Evolutionary conservation across 768 basidiomycete genomes (phyloP).

Genomic region (Lactarius akahatsu): DNA sequence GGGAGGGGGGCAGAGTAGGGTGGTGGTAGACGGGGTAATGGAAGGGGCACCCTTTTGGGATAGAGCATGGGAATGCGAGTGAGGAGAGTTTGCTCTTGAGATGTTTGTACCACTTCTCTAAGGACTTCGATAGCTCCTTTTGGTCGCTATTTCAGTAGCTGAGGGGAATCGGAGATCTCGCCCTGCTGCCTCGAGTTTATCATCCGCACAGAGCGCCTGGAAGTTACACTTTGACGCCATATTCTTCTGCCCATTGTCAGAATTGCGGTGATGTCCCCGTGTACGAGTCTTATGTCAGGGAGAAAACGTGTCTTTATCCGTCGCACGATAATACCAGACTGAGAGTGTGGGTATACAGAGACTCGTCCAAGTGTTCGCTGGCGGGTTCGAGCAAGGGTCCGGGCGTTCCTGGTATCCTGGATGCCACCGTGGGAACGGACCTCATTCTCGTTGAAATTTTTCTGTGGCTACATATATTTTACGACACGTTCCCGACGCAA

Average conservation of each 20-base stretch:
- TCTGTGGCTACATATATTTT: not conserved
- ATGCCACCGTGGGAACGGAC: not conserved
- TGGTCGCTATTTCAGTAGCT: not conserved
- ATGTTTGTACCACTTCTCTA: not conserved
- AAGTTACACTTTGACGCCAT: not conserved
- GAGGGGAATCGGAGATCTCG: not conserved
- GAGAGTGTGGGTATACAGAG: not conserved
- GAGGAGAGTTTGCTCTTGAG: not conserved
- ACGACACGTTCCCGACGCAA: not conserved
- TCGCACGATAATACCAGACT: not conserved
- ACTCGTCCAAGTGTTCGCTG: not conserved
- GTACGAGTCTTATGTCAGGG: not conserved
- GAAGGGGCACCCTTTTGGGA: not conserved
- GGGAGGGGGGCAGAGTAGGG: not conserved
- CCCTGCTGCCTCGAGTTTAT: not conserved
- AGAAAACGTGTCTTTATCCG: not conserved
- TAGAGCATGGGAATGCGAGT: not conserved
- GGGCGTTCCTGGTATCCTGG: not conserved
- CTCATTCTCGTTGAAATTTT: not conserved
- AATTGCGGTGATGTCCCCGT: not conserved
- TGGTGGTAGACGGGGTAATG: conserved; percentile 5
- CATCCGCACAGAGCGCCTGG: not conserved
- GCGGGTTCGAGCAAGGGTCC: too few species aligned
- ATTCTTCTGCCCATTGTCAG: not conserved
- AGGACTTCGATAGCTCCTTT: not conserved